Evolutionary conservation across 768 basidiomycete genomes (phyloP), one percentile per base, ranked within the genome.

Genomic region (Thelephora ganbajun): DNA sequence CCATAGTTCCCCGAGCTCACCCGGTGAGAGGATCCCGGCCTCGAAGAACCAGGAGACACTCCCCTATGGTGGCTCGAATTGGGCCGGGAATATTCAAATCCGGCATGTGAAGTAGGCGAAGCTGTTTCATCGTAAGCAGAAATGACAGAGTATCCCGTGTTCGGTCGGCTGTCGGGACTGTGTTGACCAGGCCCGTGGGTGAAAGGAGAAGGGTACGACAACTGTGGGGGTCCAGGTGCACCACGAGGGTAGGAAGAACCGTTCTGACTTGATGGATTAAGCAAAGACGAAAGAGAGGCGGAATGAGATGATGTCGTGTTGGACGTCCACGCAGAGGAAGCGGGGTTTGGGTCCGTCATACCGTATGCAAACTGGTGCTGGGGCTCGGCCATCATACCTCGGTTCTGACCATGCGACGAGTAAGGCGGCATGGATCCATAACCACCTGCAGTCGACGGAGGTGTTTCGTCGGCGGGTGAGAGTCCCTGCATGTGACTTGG

Each of bases 91-190:
- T 83, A 81, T 57, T 86, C 59, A 44, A 61, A 54, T 11, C 54
- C 45, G 33, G 52, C 51, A 48, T 74, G 72, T 48, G 75, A 56
- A 53, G 58, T 68, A 58, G 44, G 63, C 45, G 59, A 65, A 6
- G 62, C 61, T 23, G 63, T 69, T 37, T 83, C 80, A 46, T 80
- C 80, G 61, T 86, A 84, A 0, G 79, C 72, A 11, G 83, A 86
- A 2, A 83, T 80, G 48, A 87, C 84, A 35, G 87, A 88, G 62
- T 90, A 90, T 14, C 87, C 84, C 0, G 87, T 88, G 1, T 80
- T 82, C 1, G 87, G 87, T 45, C 87, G 79, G 63, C 83, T 85
- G 61, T 90, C 87, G 5, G 87, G 87, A 3, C 87, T 89, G 53
- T 85, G 62, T 6, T 70, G 68, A 0, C 83, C 84, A 0, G 82